Evolutionary conservation across 352 stramenopile species (phyloP).

Genomic region (Globisporangium carolinianum): DNA sequence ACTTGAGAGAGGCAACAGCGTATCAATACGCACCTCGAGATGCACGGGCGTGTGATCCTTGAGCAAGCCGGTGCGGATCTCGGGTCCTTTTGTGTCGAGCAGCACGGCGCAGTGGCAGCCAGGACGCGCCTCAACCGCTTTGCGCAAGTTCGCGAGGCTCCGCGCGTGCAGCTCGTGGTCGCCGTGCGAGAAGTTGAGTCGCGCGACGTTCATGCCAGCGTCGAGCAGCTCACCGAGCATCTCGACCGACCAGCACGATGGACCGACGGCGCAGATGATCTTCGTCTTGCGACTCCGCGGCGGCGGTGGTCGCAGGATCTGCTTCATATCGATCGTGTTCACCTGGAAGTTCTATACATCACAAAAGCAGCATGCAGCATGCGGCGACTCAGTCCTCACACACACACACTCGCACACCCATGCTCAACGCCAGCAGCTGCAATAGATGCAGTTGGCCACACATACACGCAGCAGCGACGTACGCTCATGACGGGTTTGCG

Average conservation of each 20-base stretch:
- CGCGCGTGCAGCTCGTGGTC: constrained; percentile 92
- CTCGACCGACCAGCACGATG: constrained; percentile 94
- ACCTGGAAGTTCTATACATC: constrained; percentile 51
- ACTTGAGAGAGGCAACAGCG: neutral
- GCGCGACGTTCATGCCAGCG: constrained; percentile 96
- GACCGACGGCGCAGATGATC: constrained; percentile 99
- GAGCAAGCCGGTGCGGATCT: constrained; percentile 91
- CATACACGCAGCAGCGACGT: neutral
- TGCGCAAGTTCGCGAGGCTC: constrained; percentile 87
- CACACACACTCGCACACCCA: no score
- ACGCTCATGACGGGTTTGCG: constrained; percentile 28
- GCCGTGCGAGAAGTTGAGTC: constrained; percentile 99
- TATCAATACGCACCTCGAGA: constrained; percentile 29
- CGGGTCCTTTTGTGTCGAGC: constrained; percentile 96
- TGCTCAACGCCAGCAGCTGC: neutral
- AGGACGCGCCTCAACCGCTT: constrained; percentile 57
- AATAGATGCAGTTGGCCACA: neutral
- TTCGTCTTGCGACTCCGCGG: constrained; percentile 90
- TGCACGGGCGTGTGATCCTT: constrained; percentile 64
- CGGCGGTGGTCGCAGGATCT: constrained; percentile 58
- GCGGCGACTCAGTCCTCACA: no score
- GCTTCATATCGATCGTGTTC: constrained; percentile 49
- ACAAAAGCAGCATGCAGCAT: no score
- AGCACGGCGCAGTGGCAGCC: constrained; percentile 88
- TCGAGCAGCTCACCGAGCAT: constrained; percentile 89